Base-by-base conservation (phyloP, 352 stramenopile species). In the Phytopythium vexans region DNA sequence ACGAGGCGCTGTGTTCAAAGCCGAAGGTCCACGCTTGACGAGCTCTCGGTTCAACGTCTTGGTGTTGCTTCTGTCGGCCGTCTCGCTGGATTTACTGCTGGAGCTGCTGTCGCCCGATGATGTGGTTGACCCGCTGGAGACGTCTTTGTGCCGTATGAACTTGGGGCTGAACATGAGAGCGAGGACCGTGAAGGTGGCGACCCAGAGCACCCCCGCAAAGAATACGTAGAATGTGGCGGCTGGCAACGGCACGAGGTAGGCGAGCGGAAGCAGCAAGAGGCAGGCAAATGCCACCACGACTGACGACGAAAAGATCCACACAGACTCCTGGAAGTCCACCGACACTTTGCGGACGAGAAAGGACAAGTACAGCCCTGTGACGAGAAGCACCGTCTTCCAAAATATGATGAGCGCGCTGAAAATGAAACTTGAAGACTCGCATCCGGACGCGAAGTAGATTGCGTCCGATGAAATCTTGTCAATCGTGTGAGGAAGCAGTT, bases 331-430 rank as follows among this genome's bases (percentile, higher is more conserved):
- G 45, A 74, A 74, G 43, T 74, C 65, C 6, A 31, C 15, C 36
- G 60, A 68, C 11, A 66, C 52, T 12, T 74, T 55, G 16, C 61
- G 66, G 31, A 74, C 62, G 8, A 60, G 41, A 39, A 74, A 71
- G 1, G 57, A 62, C 2, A 71, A 21, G 45, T 64, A 71, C 7
- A 68, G 45, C 3, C 62, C 62, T 4, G 49, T 34, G 37, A 49
- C 32, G n/a, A 68, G 45, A n/a, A 74, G 9, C 15, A 70, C 31
- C 9, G 52, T 41, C 56, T 70, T 70, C 44, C 48, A 70, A 41
- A 70, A 70, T 5, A 70, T 52, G 14, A 59, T 39, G 4, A 67
- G 8, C 16, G 45, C 45, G 35, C 33, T 53, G 37, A 64, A 71
- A 37, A 67, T 53, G 31, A 64, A 56, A n/a, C 42, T 67, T 3